phyloP scores from a whole-genome alignment of 73 alveolate genomes.

The Stentor roeselii region DNA sequence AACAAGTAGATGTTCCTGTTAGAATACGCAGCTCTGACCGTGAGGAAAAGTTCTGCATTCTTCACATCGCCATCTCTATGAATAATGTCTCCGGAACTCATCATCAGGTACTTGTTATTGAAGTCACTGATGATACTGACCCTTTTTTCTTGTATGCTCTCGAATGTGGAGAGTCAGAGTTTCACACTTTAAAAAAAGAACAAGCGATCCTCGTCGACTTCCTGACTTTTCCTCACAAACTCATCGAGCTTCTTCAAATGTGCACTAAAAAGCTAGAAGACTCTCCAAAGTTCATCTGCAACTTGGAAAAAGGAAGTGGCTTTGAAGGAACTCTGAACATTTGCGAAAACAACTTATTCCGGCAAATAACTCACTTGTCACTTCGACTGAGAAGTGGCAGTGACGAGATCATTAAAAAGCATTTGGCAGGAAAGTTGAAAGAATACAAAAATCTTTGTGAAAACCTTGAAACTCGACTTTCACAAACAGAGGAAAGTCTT shows the following conservation, averaged over 20 bases:
- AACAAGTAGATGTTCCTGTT: slow-evolving; percentile 28
- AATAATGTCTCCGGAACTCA: neutral
- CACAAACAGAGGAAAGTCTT: slow-evolving; percentile 5
- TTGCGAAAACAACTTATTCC: slow-evolving; percentile 37
- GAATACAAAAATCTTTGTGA: slow-evolving; percentile 33
- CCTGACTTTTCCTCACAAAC: slow-evolving; percentile 23
- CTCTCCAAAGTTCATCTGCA: slow-evolving; percentile 26
- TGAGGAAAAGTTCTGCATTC: slow-evolving; percentile 34
- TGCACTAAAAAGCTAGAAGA: slow-evolving; percentile 3
- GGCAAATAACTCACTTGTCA: slow-evolving; percentile 21
- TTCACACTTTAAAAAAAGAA: slow-evolving; percentile 41
- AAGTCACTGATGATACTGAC: slow-evolving; percentile 51
- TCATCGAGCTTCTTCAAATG: neutral
- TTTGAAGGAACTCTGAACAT: slow-evolving; percentile 37
- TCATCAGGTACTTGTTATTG: slow-evolving; percentile 38
- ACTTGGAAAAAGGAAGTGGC: neutral
- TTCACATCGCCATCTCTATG: slow-evolving; percentile 19
- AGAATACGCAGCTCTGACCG: slow-evolving; percentile 35
- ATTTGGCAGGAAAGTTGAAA: slow-evolving; percentile 39
- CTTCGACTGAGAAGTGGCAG: slow-evolving; percentile 39
- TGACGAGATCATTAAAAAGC: slow-evolving; percentile 47
- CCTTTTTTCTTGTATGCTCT: slow-evolving; percentile 57
- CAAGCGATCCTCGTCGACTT: slow-evolving; percentile 45
- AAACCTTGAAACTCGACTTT: neutral
- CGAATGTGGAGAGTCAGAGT: slow-evolving; percentile 52